Base-by-base conservation (phyloP, 208 protist genomes). In the Leishmania turanica region DNA sequence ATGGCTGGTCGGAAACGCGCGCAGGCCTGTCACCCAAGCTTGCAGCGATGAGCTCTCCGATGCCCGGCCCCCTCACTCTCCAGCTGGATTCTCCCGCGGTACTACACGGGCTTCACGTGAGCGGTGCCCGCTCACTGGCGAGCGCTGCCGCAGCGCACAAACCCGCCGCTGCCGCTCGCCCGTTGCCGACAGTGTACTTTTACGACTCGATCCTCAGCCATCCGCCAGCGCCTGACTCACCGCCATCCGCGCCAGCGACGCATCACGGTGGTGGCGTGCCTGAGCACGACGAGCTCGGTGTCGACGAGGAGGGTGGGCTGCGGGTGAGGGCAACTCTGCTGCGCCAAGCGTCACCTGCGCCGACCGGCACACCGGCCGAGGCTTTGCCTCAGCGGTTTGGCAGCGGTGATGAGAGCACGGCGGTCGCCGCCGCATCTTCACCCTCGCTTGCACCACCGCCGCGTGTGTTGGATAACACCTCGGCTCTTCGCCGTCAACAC, bases 161-260 rank as follows among this genome's bases (percentile, higher is more conserved):
- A 54, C 42, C 45, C 8, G n/a, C 58, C 13, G 60, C 75, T 34
- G 27, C 77, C 19, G 60, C 64, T 34, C 77, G 82, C 9, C 64
- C 74, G 72, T 79, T 89, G 81, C 88, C 86, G 17, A 79, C 77
- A 5, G 88, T 89, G 47, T 91, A 84, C 77, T 91, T 91, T 80
- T 89, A 87, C 68, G 86, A 91, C 60, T 86, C 88, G 58, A 85
- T 91, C 54, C 69, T 88, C 27, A 77, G 54, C 34, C 53, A 64
- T 42, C 6, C n/a, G 40, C 72, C 47, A n/a, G 72, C 24, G 72
- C 72, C 72, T 11, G 47, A 64, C 17, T 45, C 19, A 37, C 34
- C 76, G 24, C 47, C 68, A 71, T 27, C 42, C 21, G 42, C 37
- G 1, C 49, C 53, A 56, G 49, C 53, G 8, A 17, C 49, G 27